Evolutionary conservation across 805 yeast genomes (phyloP), one percentile per base, ranked within the genome.

Genomic region (Candida stauntonica): DNA sequence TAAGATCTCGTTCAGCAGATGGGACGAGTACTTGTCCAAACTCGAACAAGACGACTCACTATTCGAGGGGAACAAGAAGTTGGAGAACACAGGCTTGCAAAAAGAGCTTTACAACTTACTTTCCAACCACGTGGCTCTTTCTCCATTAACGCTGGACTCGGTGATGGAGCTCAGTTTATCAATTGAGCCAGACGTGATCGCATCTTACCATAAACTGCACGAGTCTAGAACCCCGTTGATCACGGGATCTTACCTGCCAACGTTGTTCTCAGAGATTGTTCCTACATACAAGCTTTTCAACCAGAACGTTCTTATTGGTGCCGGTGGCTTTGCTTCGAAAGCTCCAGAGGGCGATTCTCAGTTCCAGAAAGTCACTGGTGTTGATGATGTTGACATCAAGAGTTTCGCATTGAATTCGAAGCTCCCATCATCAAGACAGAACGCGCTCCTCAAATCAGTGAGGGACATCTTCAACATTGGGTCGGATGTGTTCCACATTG

Each of bases 1-100:
- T 4, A 71, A 75, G 41, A 78, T 80, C 37, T 82, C 94, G 0
- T 79, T 87, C 52, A 76, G 72, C 39, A 77, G 93, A 54, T 91
- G 98, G 98, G 76, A 79, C 47, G 85, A 77, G 29, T 86, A 83
- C 57, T 60, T 82, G 31, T 60, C 63, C 15, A 66, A 67, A 33
- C 68, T 79, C 27, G 55, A 64, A 15, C 73, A 78, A 47, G 65
- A 66, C 26, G 63, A 62, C 11, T 53, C 35, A 41, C 54, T 17
- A 33, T 49, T 17, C 54, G 51, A 8, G 51, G 50, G 34, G 45
- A 59, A 8, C 44, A 57, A 16, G 7, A 44, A 39, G 14, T 20
- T n/a, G 4, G 52, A 47, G 17, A 42, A 46, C 30, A 55, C 64
- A 3, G 52, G 63, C 5, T 38, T 75, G 19, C 66, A 64, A 27